Conservation (phyloP, 352 stramenopile species). For the Globisporangium canariense region DNA sequence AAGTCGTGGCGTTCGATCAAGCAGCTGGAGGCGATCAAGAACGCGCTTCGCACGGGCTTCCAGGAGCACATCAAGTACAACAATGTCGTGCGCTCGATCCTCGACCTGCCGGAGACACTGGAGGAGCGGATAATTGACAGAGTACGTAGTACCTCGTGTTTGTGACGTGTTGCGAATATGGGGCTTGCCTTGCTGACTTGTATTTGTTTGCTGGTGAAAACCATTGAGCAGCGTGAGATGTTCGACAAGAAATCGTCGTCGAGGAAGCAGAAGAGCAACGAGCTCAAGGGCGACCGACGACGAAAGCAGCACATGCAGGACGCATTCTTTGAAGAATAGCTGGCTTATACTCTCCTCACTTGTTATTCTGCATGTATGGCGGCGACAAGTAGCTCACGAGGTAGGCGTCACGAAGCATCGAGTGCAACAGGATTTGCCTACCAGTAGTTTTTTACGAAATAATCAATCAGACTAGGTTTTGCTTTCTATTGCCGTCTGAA, state of each 20-base stretch:
- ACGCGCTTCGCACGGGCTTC: constrained; percentile 62
- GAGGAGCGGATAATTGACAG: constrained; percentile 71
- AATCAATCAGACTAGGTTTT: not conserved
- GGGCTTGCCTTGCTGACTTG: not conserved
- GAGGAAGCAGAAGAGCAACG: constrained; percentile 77
- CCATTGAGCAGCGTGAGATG: constrained; percentile 48
- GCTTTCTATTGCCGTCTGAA: not conserved
- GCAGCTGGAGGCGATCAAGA: constrained; percentile 83
- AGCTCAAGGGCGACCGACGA: constrained; percentile 71
- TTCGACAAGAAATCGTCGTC: constrained; percentile 81
- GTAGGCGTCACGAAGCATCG: not conserved
- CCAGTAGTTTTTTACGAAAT: not conserved
- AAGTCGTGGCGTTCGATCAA: constrained; percentile 76
- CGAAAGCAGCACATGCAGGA: constrained; percentile 80
- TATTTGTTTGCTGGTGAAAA: not conserved
- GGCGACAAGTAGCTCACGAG: not conserved
- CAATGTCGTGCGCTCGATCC: constrained; percentile 68
- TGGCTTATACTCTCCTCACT: not conserved
- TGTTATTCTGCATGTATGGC: not conserved
- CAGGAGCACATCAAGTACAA: constrained; percentile 90
- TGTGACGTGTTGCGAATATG: not conserved
- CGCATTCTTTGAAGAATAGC: constrained; percentile 60
- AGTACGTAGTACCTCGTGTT: constrained; percentile 35
- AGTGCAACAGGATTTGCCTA: constrained; percentile 1
- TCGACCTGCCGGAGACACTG: constrained; percentile 74